These are phyloP conservation scores for Sclerospora graminicola DNA, from an alignment of 352 stramenopile genomes.

Conservation along the genomic window DNA sequence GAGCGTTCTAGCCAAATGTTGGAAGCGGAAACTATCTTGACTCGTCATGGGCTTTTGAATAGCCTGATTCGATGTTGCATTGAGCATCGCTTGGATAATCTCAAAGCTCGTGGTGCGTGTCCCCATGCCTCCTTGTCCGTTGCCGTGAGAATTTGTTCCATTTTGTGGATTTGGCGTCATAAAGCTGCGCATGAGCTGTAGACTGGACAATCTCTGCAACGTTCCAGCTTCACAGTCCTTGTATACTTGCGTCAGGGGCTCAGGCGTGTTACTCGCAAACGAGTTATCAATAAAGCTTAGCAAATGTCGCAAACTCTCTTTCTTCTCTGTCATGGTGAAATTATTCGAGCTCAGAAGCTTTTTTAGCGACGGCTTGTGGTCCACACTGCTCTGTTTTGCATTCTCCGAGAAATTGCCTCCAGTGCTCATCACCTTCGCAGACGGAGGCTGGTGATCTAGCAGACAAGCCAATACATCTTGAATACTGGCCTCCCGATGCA, in stretches of 20 bases:
- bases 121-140: conserved; percentile 26
- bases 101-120: conserved; percentile 77
- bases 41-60: conserved; percentile 84
- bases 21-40: conserved; percentile 81
- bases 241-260: conserved; percentile 73
- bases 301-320: conserved; percentile 70
- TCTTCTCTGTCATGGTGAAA: conserved; percentile 82
- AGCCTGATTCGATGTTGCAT: conserved; percentile 70
- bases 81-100: conserved; percentile 84
- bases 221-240: conserved; percentile 66
- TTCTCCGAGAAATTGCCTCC: conserved; percentile 46
- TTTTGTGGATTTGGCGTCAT: conserved; percentile 26
- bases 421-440: conserved; percentile 32
- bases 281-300: conserved; percentile 81
- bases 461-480: conserved; percentile 69
- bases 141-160: not conserved
- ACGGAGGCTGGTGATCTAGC: conserved; percentile 56
- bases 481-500: conserved; percentile 68
- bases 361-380: conserved; percentile 56
- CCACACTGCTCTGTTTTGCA: conserved; percentile 10
- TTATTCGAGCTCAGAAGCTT: conserved; percentile 73
- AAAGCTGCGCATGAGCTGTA: conserved; percentile 77
- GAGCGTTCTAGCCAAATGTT: conserved; percentile 65
- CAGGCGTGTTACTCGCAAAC: conserved; percentile 59
- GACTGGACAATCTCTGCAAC: conserved; percentile 59